Base-by-base conservation (phyloP, 495 filamentous ascomycete genomes). In the Tuber brumale region DNA sequence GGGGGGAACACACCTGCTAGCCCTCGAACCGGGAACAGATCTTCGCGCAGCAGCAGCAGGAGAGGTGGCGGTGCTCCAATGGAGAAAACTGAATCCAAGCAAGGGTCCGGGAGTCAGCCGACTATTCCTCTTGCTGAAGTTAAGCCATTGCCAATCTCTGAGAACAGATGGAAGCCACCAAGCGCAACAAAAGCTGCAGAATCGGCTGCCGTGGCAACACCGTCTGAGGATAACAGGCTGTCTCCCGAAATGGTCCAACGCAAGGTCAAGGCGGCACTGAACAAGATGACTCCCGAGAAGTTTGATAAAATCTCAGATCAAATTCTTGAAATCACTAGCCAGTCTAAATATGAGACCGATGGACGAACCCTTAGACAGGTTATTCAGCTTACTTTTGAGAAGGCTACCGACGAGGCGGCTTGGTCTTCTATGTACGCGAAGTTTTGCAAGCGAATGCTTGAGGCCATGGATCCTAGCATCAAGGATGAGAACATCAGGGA, bases 211-310 rank as follows among this genome's bases (percentile, higher is more conserved):
- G 86, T 86, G 78, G 87, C 85, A 73, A 84, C 85, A 72, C 85
- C 86, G 79, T 88, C 85, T 48, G 85, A 85, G 70, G 75, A 84
- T 16, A 88, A 87, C 69, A 88, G 92, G 80, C 86, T 99, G 86
- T 87, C 95, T 76, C 96, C 95, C 27, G 93, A 94, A 76, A 90
- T 95, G 85, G 95, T 99, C 79, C 95, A 99, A 85, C 91, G 95
- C 78, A 99, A 98, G 89, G 96, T 98, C 83, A 99, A 99, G 89
- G 92, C 93, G 74, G 92, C 92, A 70, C 86, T 99, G 80, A 98
- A 99, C 89, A 98, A 98, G 91, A 98, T 99, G 96, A 97, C 95
- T 0, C 95, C 95, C 1, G 95, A 98, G 86, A 98, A 97, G 81
- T 99, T 99, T 83, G 94, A 97, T 80, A 93, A 91, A 87, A 97